Evolutionary conservation across 805 yeast species (phyloP).

Genomic region (Teunomyces cretensis): DNA sequence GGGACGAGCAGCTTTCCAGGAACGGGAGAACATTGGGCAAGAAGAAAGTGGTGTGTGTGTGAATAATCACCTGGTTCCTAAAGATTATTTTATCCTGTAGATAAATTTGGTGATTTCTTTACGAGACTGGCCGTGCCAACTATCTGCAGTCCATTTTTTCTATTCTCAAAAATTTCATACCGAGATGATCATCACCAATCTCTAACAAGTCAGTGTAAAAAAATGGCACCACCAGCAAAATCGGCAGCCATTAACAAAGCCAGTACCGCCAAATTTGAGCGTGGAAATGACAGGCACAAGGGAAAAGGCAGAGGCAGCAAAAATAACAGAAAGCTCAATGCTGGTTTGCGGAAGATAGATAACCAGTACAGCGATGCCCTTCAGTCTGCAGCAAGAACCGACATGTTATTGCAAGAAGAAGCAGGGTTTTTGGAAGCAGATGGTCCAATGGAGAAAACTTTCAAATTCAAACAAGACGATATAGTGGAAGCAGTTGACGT

Average conservation of each 20-base stretch:
- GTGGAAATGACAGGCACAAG: slow-evolving; percentile 5
- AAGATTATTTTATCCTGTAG: neutral
- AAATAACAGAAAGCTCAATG: slow-evolving; percentile 62
- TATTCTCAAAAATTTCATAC: neutral
- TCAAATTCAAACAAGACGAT: slow-evolving; percentile 78
- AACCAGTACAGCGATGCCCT: slow-evolving; percentile 74
- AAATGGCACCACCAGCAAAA: slow-evolving; percentile 1
- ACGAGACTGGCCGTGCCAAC: neutral
- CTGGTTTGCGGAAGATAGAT: slow-evolving; percentile 67
- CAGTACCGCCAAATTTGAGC: slow-evolving; percentile 9
- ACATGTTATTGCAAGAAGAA: slow-evolving; percentile 79
- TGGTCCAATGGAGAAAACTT: slow-evolving; percentile 86
- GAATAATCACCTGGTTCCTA: slow-evolving; percentile 2
- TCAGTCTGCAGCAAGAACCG: slow-evolving; percentile 83
- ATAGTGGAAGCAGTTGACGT: slow-evolving; percentile 74
- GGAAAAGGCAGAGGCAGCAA: slow-evolving; percentile 23
- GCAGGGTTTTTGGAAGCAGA: slow-evolving; percentile 90
- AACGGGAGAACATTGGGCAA: neutral
- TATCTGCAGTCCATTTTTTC: neutral
- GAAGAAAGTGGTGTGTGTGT: neutral
- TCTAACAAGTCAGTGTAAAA: neutral
- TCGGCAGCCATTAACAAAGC: slow-evolving; percentile 4
- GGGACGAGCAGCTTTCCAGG: slow-evolving; percentile 1
- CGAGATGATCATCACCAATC: slow-evolving; percentile 3
- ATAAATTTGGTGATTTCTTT: neutral